Base-by-base conservation (phyloP, 2,329 filamentous ascomycete species). In the Byssochlamys sp. region DNA sequence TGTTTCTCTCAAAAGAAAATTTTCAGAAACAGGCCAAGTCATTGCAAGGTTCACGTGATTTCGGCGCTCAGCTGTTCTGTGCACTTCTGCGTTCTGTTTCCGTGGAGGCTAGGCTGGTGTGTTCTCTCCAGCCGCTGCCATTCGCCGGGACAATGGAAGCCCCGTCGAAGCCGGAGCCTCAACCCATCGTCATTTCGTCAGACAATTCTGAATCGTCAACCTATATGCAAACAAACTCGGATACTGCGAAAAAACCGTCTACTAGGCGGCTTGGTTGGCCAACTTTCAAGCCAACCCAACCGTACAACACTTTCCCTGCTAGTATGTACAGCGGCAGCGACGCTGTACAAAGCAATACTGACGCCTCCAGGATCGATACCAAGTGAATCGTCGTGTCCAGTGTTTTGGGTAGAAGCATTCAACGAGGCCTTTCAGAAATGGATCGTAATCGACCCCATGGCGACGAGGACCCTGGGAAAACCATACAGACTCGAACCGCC, bases 371-470 rank as follows among this genome's bases (percentile, higher is more conserved):
- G n/a, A n/a, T n/a, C n/a, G n/a, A n/a, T n/a, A n/a, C n/a, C 60
- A 27, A 63, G 71, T 69, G 89, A 92, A 67, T 91, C 90, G 0
- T 73, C 83, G 0, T 89, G 87, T 66, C 94, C 94, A 0, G 81
- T 97, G 2, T 97, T 91, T 69, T 99, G 94, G 94, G 87, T 96
- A 0, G 94, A 99, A 74, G 86, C 90, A 2, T 89, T 96, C 62
- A 91, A 96, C 61, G 79, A 85, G 55, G 88, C 88, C 0, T 84
- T 90, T 62, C 89, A 96, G 69, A 95, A 90, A 76, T 99, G 94
- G 94, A 83, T 96, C 56, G 82, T 90, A 0, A 84, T 92, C 45
- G 94, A 99, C 69, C 85, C 91, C 0, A 73, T 96, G 0, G 90
- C 92, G 1, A 95, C 91, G 0, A 80, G 83, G 57, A 88, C 85